Base-by-base conservation (phyloP, 2,329 filamentous ascomycete species). In the Neonectria ditissima region DNA sequence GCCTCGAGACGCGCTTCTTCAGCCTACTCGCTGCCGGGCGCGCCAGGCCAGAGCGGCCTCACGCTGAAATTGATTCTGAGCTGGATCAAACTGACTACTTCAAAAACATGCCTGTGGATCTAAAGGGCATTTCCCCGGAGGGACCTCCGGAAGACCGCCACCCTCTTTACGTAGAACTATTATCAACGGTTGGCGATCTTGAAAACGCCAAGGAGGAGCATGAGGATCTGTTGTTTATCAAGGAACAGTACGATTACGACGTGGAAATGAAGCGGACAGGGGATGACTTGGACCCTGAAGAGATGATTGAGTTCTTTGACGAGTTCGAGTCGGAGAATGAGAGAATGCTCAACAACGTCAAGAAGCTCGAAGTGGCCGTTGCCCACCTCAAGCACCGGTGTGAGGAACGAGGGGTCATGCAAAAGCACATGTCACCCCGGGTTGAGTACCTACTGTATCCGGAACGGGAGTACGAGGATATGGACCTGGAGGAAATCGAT, bases 171-270 rank as follows among this genome's bases (percentile, higher is more conserved):
- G 67, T 75, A 11, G 74, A 80, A 18, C 76, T 87, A 6, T 77
- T 82, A 16, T 77, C 79, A 13, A 77, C 79, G 1, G 78, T 83
- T 10, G 80, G 78, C 1, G 81, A 86, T 18, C 74, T 83, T n/a
- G 78, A 82, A 47, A 77, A 83, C 30, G 82, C 82, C 14, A 79
- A 77, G 52, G 84, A 87, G 61, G 79, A 83, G n/a, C 74, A 80
- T 34, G 75, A 78, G 5, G 83, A 86, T 43, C 76, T 86, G 4
- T 60, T 77, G 11, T 75, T 79, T 57, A 77, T 79, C 37, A 80
- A 78, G 43, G 75, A 80, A 9, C 74, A 75, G 55, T 79, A 76
- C 47, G 73, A 81, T 55, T 74, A 80, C 51, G 74, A 82, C 37
- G 66, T 80, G 14, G 71, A 74, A 22, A 63, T 80, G 30, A 76